Base-by-base conservation (phyloP, 768 basidiomycete species). In the Pisolithus tinctorius region DNA sequence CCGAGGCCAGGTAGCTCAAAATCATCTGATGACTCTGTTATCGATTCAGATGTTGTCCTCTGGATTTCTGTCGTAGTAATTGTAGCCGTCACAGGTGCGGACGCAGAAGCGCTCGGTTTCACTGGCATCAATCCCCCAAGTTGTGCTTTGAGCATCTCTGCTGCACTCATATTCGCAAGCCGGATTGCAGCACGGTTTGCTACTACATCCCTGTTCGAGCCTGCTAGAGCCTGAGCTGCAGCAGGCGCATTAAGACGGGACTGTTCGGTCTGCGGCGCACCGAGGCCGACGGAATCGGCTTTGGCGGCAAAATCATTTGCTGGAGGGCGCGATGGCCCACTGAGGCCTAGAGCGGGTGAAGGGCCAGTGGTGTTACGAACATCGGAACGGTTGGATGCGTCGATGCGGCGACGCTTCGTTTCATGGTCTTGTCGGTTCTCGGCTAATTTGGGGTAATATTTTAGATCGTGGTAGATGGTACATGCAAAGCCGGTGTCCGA, bases 141-240 rank as follows among this genome's bases (percentile, higher is more conserved):
- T 69, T 97, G 91, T 47, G 91, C 93, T 71, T 91, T 94, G 60
- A 98, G 76, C 66, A 86, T 80, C 66, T 98, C 91, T 50, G 94
- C 94, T 42, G 95, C 95, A 73, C 83, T 91, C 83, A 98, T 82
- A 64, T 98, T 98, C 27, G 95, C 95, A 81, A 95, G 84, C 54
- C 94, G 83, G 57, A 96, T 91, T 25, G 88, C 90, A 56, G 82
- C 81, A 39, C 92, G 82, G 67, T 95, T 95, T 45, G 86, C 85
- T 27, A 94, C 92, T 53, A 95, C 82, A 67, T 93, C 90, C 50
- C 81, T 80, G 67, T 94, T 95, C n/a, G 86, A 87, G 20, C 89
- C 89, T 39, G 81, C 85, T 48, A 94, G 73, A 39, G 87, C 88
- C 58, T 84, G 83, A 11, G 79, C 74, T 50, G 86, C 88, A 47